phyloP scores from a whole-genome alignment of 371 early-diverging fungal species.

The Haplosporangium sp. region DNA sequence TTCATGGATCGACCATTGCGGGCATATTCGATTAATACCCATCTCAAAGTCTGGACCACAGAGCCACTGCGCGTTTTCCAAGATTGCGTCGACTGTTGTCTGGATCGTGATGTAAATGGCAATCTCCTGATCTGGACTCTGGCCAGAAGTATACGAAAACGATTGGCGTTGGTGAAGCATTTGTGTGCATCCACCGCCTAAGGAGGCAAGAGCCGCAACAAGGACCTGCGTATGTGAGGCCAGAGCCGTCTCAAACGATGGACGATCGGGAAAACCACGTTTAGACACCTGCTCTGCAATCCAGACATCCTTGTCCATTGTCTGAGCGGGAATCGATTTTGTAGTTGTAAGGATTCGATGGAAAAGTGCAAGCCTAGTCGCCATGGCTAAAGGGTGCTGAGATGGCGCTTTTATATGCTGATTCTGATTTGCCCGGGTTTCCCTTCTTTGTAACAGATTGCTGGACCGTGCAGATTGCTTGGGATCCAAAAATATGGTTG shows the following conservation, averaged over 20 bases:
- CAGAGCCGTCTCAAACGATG: constrained; percentile 27
- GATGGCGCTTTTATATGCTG: constrained; percentile 8
- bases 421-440: constrained; percentile 26
- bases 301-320: constrained; percentile 37
- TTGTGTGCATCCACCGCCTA: constrained; percentile 18
- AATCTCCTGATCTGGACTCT: constrained; percentile 25
- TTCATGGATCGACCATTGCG: constrained; percentile 33
- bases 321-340: constrained; percentile 17
- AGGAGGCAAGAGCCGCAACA: constrained; percentile 8
- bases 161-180: constrained; percentile 2
- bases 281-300: constrained; percentile 26
- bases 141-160: neutral
- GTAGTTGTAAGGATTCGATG: constrained; percentile 38
- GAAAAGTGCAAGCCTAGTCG: constrained; percentile 41
- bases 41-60: constrained; percentile 50
- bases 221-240: constrained; percentile 18
- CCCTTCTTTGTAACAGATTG: constrained; percentile 33
- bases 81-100: constrained; percentile 22
- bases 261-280: constrained; percentile 30
- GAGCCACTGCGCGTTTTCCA: constrained; percentile 44
- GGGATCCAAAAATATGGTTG: constrained; percentile 22
- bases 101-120: constrained; percentile 30
- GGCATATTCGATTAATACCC: constrained; percentile 44
- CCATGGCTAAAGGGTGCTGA: constrained; percentile 33
- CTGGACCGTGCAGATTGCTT: constrained; percentile 12